A percentile compares a stretch with the other conserved stretches of the same genome.
Conservation (phyloP, 768 basidiomycete species). For the Kwoniella mangroviensis region DNA sequence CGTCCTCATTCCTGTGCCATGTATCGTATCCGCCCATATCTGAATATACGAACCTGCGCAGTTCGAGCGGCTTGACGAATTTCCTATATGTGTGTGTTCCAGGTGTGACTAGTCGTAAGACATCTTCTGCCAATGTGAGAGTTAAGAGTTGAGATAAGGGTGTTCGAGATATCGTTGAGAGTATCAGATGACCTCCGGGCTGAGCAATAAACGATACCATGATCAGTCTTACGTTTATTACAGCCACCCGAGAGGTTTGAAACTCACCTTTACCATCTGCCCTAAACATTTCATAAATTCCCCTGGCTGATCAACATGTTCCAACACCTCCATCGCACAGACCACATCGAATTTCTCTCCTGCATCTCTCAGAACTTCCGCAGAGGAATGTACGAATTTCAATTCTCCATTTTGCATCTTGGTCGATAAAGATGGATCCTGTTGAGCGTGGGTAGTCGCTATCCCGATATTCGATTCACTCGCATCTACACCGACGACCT, state of each 20-base stretch:
- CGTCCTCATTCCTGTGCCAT: constrained; percentile 49
- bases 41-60: constrained; percentile 77
- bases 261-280: constrained; percentile 78
- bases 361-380: constrained; percentile 70
- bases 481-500: constrained; percentile 90
- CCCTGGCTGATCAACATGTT: constrained; percentile 92
- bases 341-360: constrained; percentile 83
- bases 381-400: constrained; percentile 72
- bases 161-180: constrained; percentile 91
- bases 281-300: constrained; percentile 81
- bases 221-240: neutral
- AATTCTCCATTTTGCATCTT: constrained; percentile 56
- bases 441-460: constrained; percentile 77
- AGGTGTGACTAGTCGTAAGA: constrained; percentile 75
- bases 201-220: constrained; percentile 51
- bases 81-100: constrained; percentile 94
- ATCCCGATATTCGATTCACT: constrained; percentile 83
- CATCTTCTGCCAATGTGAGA: constrained; percentile 77
- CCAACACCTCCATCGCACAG: constrained; percentile 96
- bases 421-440: constrained; percentile 68
- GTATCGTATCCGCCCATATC: constrained; percentile 59
- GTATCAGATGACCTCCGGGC: constrained; percentile 94
- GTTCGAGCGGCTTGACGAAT: constrained; percentile 83
- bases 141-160: constrained; percentile 73
- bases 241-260: neutral